Conservation (phyloP, 306 rosid genomes). For the Lablab purpureus region DNA sequence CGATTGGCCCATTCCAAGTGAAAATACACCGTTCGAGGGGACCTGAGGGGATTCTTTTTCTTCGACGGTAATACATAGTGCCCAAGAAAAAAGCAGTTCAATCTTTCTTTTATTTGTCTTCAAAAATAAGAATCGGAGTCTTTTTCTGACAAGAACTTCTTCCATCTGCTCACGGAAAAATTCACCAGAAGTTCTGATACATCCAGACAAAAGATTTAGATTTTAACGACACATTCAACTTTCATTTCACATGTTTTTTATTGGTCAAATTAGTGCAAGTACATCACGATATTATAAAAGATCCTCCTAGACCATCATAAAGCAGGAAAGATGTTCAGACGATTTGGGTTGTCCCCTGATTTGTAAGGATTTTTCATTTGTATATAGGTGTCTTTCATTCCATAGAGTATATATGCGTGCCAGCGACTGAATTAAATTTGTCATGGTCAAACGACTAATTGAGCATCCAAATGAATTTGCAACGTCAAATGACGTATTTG, state of each 20-base stretch:
- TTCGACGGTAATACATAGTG: not conserved
- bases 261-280: not conserved
- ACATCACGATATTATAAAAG: not conserved
- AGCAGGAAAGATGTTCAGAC: not conserved
- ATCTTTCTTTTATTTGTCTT: not conserved
- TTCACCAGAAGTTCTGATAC: not conserved
- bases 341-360: not conserved
- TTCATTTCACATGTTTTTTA: not conserved
- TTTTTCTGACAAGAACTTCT: not conserved
- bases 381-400: not conserved
- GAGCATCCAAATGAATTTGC: not conserved
- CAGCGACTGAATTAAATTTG: not conserved
- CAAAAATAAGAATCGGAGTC: not conserved
- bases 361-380: not conserved
- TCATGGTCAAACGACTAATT: constrained; percentile 9
- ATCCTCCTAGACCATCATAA: not conserved
- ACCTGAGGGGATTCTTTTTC: not conserved
- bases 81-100: not conserved
- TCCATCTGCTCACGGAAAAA: not conserved
- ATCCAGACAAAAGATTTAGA: not conserved
- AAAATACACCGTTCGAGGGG: not conserved
- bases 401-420: no score
- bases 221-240: not conserved
- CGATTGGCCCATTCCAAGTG: not conserved
- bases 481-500: not conserved